A percentile compares a stretch with the other conserved stretches of the same genome.
These are phyloP conservation scores for Trichoderma asperellum DNA, from an alignment of 2,329 filamentous ascomycete genomes.

Conservation along the genomic window DNA sequence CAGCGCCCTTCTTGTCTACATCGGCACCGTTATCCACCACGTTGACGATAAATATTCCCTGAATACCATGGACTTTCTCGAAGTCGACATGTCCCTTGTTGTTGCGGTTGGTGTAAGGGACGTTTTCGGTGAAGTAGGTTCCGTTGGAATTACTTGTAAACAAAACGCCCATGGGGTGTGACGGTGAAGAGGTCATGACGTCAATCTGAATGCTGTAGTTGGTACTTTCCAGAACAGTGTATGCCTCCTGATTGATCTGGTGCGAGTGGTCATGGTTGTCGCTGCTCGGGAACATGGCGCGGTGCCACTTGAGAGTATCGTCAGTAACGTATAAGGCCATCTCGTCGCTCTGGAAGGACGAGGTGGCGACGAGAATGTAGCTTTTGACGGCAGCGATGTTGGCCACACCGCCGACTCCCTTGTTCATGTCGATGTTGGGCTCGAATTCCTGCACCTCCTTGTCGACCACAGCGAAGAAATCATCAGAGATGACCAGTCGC, in stretches of 20 bases:
- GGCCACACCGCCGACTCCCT: conserved; percentile 77
- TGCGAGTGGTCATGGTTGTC: conserved; percentile 74
- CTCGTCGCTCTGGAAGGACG: conserved; percentile 80
- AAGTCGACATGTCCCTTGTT: conserved; percentile 81
- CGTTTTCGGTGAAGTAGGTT: conserved; percentile 90
- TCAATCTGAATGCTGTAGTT: conserved; percentile 98
- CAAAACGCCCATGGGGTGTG: conserved; percentile 78
- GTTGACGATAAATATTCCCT: conserved; percentile 91
- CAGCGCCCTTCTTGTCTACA: conserved; percentile 58
- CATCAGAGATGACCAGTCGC: conserved; percentile 78
- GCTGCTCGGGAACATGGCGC: conserved; percentile 82
- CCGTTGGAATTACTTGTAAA: conserved; percentile 98
- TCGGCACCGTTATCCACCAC: conserved; percentile 84
- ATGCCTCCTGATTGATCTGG: conserved; percentile 75
- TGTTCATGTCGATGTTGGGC: conserved; percentile 73
- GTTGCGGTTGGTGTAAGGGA: conserved; percentile 90
- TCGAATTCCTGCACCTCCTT: conserved; percentile 67
- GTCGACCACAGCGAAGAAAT: conserved; percentile 68
- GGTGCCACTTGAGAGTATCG: conserved; percentile 85
- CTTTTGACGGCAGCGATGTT: conserved; percentile 84
- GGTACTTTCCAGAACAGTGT: conserved; percentile 92
- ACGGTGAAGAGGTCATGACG: conserved; percentile 72
- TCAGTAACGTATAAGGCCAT: conserved; percentile 89
- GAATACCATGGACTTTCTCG: conserved; percentile 88
- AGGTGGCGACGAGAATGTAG: conserved; percentile 81